Evolutionary conservation across 305 asterid species (phyloP).

Genomic region (Ilex paraguariensis): DNA sequence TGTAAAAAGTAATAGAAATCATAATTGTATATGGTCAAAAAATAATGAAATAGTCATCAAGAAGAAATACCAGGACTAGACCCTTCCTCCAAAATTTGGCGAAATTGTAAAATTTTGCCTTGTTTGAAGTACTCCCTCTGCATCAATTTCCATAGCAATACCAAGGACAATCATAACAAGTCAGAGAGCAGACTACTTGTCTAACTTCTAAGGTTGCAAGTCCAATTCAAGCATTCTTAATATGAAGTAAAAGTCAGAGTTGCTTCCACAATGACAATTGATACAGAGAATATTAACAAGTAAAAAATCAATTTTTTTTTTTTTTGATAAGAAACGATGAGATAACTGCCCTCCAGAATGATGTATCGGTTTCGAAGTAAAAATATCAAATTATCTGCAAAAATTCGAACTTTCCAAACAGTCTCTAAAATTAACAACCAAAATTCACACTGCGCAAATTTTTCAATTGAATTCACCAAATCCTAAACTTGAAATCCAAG

Average conservation of each 20-base stretch:
- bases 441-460: not conserved
- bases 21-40: no score
- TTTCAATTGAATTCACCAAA: not conserved
- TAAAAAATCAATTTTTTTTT: not conserved
- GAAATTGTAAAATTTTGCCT: conserved; percentile 85
- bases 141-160: conserved; percentile 8
- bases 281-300: no score
- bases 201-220: no score
- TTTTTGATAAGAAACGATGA: not conserved
- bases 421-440: no score
- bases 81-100: conserved; percentile 96
- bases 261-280: no score
- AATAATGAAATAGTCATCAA: not conserved
- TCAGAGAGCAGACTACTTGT: conserved; percentile 16
- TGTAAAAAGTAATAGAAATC: no score
- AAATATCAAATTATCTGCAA: not conserved
- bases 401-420: not conserved
- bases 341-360: no score
- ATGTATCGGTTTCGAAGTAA: not conserved
- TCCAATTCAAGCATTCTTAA: no score
- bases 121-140: conserved; percentile 99
- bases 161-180: not conserved
- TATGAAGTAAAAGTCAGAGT: no score
- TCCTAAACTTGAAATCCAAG: not conserved
- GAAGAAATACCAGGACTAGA: conserved; percentile 78